These are phyloP conservation scores for Phialemonium atrogriseum DNA, from an alignment of 2,329 filamentous ascomycete species.

Conservation along the genomic window DNA sequence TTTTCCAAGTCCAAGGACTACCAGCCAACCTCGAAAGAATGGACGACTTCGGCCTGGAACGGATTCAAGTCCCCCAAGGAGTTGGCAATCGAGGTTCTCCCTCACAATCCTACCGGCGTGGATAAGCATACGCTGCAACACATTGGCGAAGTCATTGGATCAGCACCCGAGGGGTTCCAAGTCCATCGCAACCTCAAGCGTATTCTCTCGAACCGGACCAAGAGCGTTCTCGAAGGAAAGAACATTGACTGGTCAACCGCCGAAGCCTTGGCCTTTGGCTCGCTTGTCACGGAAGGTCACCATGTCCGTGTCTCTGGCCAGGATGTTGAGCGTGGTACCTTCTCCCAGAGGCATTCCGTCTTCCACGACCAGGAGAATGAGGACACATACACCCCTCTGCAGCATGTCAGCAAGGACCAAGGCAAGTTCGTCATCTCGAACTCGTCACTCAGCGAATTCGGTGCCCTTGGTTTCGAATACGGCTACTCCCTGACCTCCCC, in stretches of 20 bases:
- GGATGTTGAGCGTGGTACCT: constrained; percentile 98
- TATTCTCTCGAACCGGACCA: constrained; percentile 81
- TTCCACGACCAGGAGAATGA: constrained; percentile 97
- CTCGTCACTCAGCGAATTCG: constrained; percentile 69
- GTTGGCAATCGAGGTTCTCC: constrained; percentile 85
- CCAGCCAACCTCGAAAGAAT: constrained; percentile 91
- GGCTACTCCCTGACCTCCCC: constrained; percentile 96
- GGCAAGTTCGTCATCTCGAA: constrained; percentile 95
- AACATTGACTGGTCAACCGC: constrained; percentile 97
- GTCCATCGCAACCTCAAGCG: constrained; percentile 95
- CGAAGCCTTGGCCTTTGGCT: constrained; percentile 90
- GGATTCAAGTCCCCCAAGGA: constrained; percentile 99
- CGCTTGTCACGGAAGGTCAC: constrained; percentile 84
- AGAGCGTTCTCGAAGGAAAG: constrained; percentile 85
- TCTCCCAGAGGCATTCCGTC: constrained; percentile 95
- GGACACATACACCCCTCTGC: constrained; percentile 83
- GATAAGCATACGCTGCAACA: constrained; percentile 65
- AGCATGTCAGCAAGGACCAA: constrained; percentile 83
- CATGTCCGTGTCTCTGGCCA: constrained; percentile 97
- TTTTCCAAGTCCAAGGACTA: constrained; percentile 98
- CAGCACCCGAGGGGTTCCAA: constrained; percentile 74
- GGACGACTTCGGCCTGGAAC: constrained; percentile 98
- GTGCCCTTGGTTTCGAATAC: constrained; percentile 91
- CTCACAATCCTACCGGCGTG: constrained; percentile 82
- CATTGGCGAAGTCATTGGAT: constrained; percentile 74